Evolutionary conservation across 2,329 filamentous ascomycete genomes (phyloP).

Genomic region (Botrytis aclada): DNA sequence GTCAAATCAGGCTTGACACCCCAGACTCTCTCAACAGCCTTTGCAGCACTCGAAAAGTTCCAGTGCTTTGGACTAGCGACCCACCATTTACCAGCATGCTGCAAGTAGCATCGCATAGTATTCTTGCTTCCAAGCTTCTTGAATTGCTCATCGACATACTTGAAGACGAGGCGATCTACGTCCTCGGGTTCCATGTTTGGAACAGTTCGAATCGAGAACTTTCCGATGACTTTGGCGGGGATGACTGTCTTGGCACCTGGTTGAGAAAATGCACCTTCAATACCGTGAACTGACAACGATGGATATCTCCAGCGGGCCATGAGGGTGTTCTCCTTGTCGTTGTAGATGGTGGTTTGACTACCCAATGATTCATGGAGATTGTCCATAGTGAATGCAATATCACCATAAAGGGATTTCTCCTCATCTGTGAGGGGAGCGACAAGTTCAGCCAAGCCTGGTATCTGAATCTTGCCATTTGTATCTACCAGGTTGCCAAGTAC

Average conservation of each 20-base stretch:
- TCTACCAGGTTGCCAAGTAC: constrained; percentile 84
- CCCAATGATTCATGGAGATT: constrained; percentile 90
- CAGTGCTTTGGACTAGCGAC: constrained; percentile 96
- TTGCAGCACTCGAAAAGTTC: constrained; percentile 93
- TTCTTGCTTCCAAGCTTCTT: constrained; percentile 91
- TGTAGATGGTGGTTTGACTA: constrained; percentile 79
- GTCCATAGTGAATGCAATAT: constrained; percentile 94
- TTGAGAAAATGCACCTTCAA: constrained; percentile 92
- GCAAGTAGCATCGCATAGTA: constrained; percentile 72
- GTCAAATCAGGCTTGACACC: constrained; percentile 92
- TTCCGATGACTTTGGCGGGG: constrained; percentile 94
- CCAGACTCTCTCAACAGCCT: constrained; percentile 96
- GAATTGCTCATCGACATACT: constrained; percentile 80
- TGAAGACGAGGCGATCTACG: constrained; percentile 81
- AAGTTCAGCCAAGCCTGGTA: constrained; percentile 90
- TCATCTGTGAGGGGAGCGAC: constrained; percentile 85
- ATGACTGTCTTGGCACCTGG: constrained; percentile 98
- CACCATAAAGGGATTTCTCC: constrained; percentile 82
- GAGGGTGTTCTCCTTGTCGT: constrained; percentile 85
- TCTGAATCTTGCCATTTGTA: constrained; percentile 85
- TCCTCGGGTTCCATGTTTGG: constrained; percentile 93
- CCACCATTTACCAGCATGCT: constrained; percentile 98
- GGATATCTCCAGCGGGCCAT: constrained; percentile 97
- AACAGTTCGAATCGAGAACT: constrained; percentile 97
- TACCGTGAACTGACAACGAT: constrained; percentile 87